Percentiles rank a stretch among this genome's conserved stretches.
These are phyloP conservation scores for Rugonectria rugulosa DNA, from an alignment of 2,329 filamentous ascomycete genomes.

Conservation along the genomic window DNA sequence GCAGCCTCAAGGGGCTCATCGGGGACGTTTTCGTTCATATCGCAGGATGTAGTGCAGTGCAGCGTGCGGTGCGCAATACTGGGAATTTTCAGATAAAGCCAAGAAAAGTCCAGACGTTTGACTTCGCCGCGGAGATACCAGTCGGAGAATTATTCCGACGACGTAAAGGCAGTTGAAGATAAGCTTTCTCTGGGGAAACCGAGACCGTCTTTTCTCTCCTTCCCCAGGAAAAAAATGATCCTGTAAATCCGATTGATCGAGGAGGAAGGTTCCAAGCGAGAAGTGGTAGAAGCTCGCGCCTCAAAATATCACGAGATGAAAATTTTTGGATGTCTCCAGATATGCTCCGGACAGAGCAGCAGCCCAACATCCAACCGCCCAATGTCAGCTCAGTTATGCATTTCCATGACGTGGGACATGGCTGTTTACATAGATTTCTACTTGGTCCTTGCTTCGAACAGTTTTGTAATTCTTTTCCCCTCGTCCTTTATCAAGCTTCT, in stretches of 20 bases:
- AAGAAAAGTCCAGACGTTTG: neutral
- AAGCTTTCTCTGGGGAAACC: neutral
- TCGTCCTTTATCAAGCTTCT: neutral
- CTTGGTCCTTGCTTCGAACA: too few species aligned
- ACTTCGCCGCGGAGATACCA: neutral
- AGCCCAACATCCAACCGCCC: constrained; percentile 22
- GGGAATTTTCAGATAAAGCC: neutral
- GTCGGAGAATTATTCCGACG: constrained; percentile 16
- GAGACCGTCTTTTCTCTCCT: neutral
- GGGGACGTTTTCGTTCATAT: constrained; percentile 15
- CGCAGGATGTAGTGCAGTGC: neutral
- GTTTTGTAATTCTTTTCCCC: neutral
- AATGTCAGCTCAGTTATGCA: neutral
- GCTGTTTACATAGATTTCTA: too few species aligned
- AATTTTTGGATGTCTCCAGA: neutral
- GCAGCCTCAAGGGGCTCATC: constrained; percentile 17
- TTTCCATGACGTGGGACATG: neutral
- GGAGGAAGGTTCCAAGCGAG: constrained; percentile 2
- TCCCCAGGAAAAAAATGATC: constrained; percentile 3
- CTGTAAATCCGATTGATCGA: neutral
- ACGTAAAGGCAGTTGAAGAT: neutral
- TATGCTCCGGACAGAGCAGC: too few species aligned
- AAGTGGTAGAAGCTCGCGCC: neutral
- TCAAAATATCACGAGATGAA: constrained; percentile 25
- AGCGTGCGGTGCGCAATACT: neutral